Evolutionary conservation across 768 basidiomycete species (phyloP).

Genomic region (Dioszegia crocea): DNA sequence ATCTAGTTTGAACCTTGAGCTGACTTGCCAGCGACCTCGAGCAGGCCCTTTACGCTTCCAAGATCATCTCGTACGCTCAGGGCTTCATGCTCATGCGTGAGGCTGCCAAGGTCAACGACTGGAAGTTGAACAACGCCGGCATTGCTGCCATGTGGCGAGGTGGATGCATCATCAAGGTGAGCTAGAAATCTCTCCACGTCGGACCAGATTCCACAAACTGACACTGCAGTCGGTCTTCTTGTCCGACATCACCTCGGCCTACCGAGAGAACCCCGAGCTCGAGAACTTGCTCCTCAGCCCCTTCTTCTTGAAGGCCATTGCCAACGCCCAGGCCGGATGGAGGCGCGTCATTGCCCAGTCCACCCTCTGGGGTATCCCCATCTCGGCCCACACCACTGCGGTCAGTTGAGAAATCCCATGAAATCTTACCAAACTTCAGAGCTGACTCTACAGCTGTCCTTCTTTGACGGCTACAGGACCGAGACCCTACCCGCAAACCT

Average conservation of each 20-base stretch:
- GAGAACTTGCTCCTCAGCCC: constrained; percentile 92
- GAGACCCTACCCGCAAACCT: constrained; percentile 91
- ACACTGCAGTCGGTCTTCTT: constrained; percentile 40
- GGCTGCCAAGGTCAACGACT: constrained; percentile 81
- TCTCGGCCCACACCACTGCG: constrained; percentile 96
- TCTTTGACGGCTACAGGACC: constrained; percentile 98
- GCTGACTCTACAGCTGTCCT: constrained; percentile 55
- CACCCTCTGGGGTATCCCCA: constrained; percentile 94
- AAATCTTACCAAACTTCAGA: not conserved
- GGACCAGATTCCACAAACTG: not conserved
- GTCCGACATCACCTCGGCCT: constrained; percentile 59
- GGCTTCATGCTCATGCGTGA: constrained; percentile 99
- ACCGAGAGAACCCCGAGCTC: constrained; percentile 72
- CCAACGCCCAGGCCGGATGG: constrained; percentile 96
- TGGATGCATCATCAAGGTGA: constrained; percentile 96
- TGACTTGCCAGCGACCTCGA: constrained; percentile 66
- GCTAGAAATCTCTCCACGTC: not conserved
- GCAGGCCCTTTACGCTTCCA: constrained; percentile 97
- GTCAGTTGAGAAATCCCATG: not conserved
- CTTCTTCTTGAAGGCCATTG: constrained; percentile 85
- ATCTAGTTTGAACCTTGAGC: not conserved
- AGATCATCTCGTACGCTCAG: constrained; percentile 99
- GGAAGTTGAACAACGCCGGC: constrained; percentile 95
- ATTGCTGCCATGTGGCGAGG: constrained; percentile 99
- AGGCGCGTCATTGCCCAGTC: constrained; percentile 93